Percentiles rank a stretch among this genome's conserved stretches.
Conservation (phyloP, 2,329 filamentous ascomycete species). For the Xylariaceae sp. region DNA sequence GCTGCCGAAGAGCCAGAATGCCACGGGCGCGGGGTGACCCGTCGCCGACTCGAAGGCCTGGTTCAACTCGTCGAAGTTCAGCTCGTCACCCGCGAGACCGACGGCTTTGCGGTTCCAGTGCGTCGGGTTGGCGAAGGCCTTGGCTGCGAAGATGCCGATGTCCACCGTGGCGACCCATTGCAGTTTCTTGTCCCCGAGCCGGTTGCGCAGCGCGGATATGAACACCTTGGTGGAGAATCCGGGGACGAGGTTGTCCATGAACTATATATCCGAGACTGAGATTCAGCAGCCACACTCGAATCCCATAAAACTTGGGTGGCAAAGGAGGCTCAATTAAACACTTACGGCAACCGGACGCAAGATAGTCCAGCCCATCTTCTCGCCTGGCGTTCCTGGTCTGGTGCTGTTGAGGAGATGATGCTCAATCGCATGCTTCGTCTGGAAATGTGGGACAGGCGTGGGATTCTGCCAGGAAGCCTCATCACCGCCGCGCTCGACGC, state of each 20-base stretch:
- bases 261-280: slow-evolving; percentile 26
- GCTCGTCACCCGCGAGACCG: slow-evolving; percentile 41
- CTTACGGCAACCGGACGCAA: slow-evolving; percentile 48
- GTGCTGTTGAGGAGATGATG: slow-evolving; percentile 48
- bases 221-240: slow-evolving; percentile 35
- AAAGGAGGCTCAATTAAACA: background rate
- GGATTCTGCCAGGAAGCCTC: slow-evolving; percentile 44
- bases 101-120: slow-evolving; percentile 35
- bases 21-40: slow-evolving; percentile 25
- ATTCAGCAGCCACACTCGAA: background rate
- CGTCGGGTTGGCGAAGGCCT: slow-evolving; percentile 37
- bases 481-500: slow-evolving; percentile 56
- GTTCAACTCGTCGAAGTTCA: slow-evolving; percentile 33
- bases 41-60: slow-evolving; percentile 28
- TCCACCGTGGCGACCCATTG: slow-evolving; percentile 40
- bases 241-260: slow-evolving; percentile 50
- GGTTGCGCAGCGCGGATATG: slow-evolving; percentile 31
- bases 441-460: slow-evolving; percentile 57
- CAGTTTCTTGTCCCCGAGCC: slow-evolving; percentile 31
- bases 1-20: slow-evolving; percentile 30
- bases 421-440: slow-evolving; percentile 57
- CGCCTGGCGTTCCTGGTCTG: slow-evolving; percentile 30
- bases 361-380: slow-evolving; percentile 53
- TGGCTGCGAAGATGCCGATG: slow-evolving; percentile 41
- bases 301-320: too few species aligned